phyloP scores from a whole-genome alignment of 768 basidiomycete genomes.

The Kwoniella heveanensis region DNA sequence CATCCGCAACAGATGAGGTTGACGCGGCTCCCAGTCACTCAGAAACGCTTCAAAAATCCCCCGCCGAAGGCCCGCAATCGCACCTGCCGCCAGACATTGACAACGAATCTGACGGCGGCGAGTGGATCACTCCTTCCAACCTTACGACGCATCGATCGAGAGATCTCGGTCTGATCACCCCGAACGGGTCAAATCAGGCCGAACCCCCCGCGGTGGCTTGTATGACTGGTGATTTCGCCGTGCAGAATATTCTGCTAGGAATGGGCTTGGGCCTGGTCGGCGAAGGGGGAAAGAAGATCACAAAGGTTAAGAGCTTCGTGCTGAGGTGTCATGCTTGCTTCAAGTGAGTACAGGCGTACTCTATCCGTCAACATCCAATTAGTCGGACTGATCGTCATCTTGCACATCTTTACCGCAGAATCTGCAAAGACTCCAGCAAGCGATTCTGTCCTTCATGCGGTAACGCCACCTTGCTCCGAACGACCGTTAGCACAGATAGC shows the following conservation, averaged over 20 bases:
- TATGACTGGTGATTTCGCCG: slow-evolving; percentile 98
- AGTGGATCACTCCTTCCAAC: slow-evolving; percentile 95
- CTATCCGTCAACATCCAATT: too few species aligned
- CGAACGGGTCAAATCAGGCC: slow-evolving; percentile 38
- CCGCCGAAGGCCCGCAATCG: background rate
- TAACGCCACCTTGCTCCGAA: slow-evolving; percentile 82
- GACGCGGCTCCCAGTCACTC: background rate
- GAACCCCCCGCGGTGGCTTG: slow-evolving; percentile 69
- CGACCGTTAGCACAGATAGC: slow-evolving; percentile 75
- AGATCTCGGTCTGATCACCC: slow-evolving; percentile 78
- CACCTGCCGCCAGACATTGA: slow-evolving; percentile 31
- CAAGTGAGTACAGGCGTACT: slow-evolving; percentile 93
- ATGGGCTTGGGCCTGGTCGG: slow-evolving; percentile 90
- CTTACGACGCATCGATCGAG: slow-evolving; percentile 81
- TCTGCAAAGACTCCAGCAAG: slow-evolving; percentile 91
- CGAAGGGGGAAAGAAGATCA: slow-evolving; percentile 84
- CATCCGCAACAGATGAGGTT: background rate
- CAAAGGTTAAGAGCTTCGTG: slow-evolving; percentile 92
- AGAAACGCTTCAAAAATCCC: background rate
- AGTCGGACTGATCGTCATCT: too few species aligned
- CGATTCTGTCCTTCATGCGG: slow-evolving; percentile 98
- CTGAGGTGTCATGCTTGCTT: slow-evolving; percentile 97
- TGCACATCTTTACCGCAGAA: slow-evolving; percentile 65
- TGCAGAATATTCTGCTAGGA: slow-evolving; percentile 95
- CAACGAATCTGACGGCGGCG: slow-evolving; percentile 69